phyloP scores from a whole-genome alignment of 176 grass and related monocot species.

The Cenchrus americanus region DNA sequence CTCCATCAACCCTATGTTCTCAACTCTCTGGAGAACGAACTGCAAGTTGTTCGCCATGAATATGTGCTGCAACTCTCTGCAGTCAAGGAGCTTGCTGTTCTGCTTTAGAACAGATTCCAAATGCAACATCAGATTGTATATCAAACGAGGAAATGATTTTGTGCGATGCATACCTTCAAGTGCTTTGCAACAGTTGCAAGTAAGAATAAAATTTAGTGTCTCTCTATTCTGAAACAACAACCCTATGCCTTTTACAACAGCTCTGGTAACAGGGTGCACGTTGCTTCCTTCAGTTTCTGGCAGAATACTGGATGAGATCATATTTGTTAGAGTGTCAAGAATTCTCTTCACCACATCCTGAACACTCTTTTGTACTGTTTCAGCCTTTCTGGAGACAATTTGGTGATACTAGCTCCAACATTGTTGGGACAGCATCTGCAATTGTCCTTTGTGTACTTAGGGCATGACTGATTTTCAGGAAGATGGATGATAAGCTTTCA shows the following conservation, averaged over 20 bases:
- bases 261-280: constrained; percentile 27
- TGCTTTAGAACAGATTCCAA: neutral
- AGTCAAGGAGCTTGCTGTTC: neutral
- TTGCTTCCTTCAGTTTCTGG: constrained; percentile 16
- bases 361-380: constrained; percentile 7
- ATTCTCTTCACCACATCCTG: constrained; percentile 12
- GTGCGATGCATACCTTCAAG: neutral
- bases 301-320: constrained; percentile 7
- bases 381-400: neutral
- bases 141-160: neutral
- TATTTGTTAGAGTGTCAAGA: constrained; percentile 1
- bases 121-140: constrained; percentile 4
- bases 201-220: constrained; percentile 15
- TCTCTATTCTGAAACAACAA: neutral
- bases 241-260: constrained; percentile 10
- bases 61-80: neutral
- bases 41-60: constrained; percentile 23
- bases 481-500: neutral
- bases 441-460: constrained; percentile 24
- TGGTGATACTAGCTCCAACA: constrained; percentile 10
- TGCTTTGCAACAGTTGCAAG: neutral
- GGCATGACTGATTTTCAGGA: neutral
- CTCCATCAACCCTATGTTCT: neutral
- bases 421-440: neutral
- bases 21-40: neutral